Conservation (phyloP, 768 basidiomycete genomes). For the Fibroporia radiculosa region DNA sequence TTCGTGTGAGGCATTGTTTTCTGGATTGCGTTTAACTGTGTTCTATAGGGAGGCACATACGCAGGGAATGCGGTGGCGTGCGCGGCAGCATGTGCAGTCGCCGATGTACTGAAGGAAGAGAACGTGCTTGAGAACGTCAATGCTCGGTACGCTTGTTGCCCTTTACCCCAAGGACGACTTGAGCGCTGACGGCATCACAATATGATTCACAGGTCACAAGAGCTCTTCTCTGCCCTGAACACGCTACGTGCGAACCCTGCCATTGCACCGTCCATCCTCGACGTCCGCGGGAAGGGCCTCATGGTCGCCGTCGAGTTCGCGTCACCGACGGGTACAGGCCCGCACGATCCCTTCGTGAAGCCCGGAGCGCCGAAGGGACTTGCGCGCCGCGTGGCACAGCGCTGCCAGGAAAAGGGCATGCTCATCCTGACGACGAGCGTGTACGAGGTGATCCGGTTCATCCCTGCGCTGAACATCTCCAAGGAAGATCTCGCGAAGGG, state of each 20-base stretch:
- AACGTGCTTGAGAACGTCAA: constrained; percentile 77
- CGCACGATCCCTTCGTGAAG: constrained; percentile 36
- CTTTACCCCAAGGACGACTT: too few species aligned
- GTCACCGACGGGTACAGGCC: constrained; percentile 45
- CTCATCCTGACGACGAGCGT: constrained; percentile 84
- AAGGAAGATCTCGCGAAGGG: constrained; percentile 70
- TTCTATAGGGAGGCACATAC: constrained; percentile 71
- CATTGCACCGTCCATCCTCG: constrained; percentile 57
- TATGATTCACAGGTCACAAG: constrained; percentile 43
- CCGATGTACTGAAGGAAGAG: constrained; percentile 70
- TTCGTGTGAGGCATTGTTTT: background rate
- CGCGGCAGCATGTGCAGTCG: constrained; percentile 82
- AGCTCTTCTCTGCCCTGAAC: constrained; percentile 60
- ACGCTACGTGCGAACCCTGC: constrained; percentile 46
- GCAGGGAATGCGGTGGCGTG: constrained; percentile 90
- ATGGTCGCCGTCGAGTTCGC: constrained; percentile 85
- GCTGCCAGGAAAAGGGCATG: constrained; percentile 82
- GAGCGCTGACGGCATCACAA: background rate
- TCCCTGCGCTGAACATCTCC: constrained; percentile 82
- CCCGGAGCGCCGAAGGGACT: constrained; percentile 40
- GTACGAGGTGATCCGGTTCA: constrained; percentile 87
- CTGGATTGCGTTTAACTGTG: constrained; percentile 3
- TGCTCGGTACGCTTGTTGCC: constrained; percentile 43
- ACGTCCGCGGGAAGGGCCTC: constrained; percentile 82
- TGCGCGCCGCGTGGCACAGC: constrained; percentile 63